phyloP scores from a whole-genome alignment of 2,329 filamentous ascomycete species.

The Penicillium polonicum region DNA sequence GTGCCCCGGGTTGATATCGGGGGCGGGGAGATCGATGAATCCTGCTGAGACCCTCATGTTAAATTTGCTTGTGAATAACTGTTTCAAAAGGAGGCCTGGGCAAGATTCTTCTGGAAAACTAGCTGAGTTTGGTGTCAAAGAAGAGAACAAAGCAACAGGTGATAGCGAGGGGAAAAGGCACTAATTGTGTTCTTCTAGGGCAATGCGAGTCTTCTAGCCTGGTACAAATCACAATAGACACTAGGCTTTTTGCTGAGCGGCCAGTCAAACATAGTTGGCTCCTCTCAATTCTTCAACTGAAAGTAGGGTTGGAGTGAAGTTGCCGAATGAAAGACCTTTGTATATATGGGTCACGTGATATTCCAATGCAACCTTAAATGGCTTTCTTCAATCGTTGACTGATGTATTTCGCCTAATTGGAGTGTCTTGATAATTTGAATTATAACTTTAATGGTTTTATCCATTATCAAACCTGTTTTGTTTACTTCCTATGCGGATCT shows the following conservation, averaged over 20 bases:
- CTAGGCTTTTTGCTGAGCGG: background rate
- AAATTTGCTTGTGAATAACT: background rate
- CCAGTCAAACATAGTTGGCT: background rate
- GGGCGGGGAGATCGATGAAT: background rate
- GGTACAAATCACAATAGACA: background rate
- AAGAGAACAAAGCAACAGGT: background rate
- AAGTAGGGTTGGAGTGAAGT: constrained; percentile 4
- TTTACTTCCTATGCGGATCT: background rate
- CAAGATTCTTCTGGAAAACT: background rate
- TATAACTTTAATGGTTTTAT: background rate
- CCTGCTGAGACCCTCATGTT: background rate
- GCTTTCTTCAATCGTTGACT: background rate
- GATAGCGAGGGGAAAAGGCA: background rate
- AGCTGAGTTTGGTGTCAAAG: background rate
- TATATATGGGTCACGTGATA: constrained; percentile 8
- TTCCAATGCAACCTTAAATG: constrained; percentile 4
- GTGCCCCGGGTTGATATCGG: background rate
- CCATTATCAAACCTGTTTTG: too few species aligned
- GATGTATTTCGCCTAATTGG: background rate
- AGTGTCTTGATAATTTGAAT: too few species aligned
- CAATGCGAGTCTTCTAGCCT: background rate
- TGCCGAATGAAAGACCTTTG: constrained; percentile 2
- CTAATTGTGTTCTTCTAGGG: background rate
- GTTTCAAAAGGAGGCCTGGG: background rate
- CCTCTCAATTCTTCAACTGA: background rate